These are phyloP conservation scores for Solanum sparsipilum DNA, from an alignment of 257 asterid species.

Conservation along the genomic window DNA sequence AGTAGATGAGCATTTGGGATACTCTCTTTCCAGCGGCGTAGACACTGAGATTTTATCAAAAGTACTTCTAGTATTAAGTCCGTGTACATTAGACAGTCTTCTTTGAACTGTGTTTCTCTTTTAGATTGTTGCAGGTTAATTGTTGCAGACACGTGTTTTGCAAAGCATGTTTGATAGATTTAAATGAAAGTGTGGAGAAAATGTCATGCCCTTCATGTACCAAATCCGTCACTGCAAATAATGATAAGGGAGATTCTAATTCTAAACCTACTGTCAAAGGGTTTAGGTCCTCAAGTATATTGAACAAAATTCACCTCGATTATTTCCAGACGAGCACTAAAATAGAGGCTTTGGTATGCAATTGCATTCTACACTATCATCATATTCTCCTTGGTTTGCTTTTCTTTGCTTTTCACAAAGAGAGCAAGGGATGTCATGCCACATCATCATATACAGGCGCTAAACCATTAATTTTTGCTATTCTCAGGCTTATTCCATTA, in stretches of 20 bases:
- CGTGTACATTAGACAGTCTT: neutral
- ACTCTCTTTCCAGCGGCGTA: neutral
- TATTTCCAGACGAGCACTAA: conserved; percentile 75
- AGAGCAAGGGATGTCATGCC: neutral
- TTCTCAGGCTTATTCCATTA: neutral
- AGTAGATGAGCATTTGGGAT: neutral
- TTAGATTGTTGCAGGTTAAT: conserved; percentile 36
- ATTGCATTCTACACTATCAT: neutral
- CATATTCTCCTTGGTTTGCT: neutral
- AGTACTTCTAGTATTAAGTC: neutral
- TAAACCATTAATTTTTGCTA: neutral
- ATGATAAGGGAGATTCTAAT: conserved; percentile 27
- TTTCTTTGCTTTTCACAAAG: neutral
- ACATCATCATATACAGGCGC: neutral
- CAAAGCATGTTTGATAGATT: conserved; percentile 62
- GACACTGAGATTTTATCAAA: no score
- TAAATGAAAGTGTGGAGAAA: conserved; percentile 44
- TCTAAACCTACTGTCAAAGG: conserved; percentile 52
- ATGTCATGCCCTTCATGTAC: conserved; percentile 72
- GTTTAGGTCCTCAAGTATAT: conserved; percentile 62
- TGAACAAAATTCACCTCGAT: conserved; percentile 55
- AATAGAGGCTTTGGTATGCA: conserved; percentile 85
- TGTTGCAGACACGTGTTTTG: conserved; percentile 69
- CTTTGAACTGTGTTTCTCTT: neutral
- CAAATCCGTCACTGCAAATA: conserved; percentile 43